Conservation (phyloP, 2,329 filamentous ascomycete genomes). For the Paecilomyces variotii region DNA sequence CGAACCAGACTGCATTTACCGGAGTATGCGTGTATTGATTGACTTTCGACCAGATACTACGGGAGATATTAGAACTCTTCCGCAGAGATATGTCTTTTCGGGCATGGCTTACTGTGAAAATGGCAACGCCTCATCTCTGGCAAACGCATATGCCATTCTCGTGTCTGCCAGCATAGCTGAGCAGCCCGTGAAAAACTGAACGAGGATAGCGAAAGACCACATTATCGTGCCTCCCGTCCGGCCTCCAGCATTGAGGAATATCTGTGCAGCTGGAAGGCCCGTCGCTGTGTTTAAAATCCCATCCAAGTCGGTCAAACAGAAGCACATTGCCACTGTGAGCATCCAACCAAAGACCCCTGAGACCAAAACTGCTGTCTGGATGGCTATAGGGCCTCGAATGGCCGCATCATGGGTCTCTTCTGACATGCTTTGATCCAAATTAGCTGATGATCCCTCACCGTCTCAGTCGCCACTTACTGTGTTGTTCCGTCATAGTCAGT, state of each 20-base stretch:
- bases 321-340: conserved; percentile 55
- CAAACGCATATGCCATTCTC: conserved; percentile 55
- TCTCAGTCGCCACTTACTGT: conserved; percentile 38
- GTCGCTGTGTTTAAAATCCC: conserved; percentile 50
- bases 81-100: not conserved
- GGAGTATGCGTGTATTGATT: conserved; percentile 50
- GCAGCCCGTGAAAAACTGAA: conserved; percentile 58
- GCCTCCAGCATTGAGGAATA: conserved; percentile 54
- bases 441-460: conserved; percentile 14
- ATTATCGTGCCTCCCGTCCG: conserved; percentile 49
- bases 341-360: conserved; percentile 55
- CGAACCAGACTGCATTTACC: conserved; percentile 57
- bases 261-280: conserved; percentile 52
- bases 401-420: conserved; percentile 60
- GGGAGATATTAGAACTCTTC: conserved; percentile 1
- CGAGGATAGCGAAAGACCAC: conserved; percentile 55
- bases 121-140: conserved; percentile 53
- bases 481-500: conserved; percentile 61
- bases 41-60: conserved; percentile 45
- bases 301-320: conserved; percentile 53
- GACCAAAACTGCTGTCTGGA: conserved; percentile 51
- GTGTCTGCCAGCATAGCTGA: conserved; percentile 58
- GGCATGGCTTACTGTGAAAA: conserved; percentile 43
- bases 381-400: conserved; percentile 52
- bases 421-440: conserved; percentile 44